Conservation (phyloP, 495 filamentous ascomycete species). For the Gamarada debralockiae region DNA sequence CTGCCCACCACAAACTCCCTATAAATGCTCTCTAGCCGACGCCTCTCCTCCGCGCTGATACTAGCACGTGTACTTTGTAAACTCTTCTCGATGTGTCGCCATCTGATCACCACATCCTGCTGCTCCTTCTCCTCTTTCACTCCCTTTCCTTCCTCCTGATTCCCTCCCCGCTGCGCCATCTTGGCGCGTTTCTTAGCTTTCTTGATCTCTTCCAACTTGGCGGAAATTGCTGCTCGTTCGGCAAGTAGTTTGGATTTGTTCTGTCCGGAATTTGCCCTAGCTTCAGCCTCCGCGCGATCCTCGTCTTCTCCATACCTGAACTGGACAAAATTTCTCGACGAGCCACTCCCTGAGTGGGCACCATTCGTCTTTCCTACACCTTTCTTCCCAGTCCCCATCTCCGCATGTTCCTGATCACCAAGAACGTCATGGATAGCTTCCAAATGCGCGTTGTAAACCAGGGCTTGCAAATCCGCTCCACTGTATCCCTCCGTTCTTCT, state of each 20-base stretch:
- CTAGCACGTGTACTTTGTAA: slow-evolving; percentile 78
- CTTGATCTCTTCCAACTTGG: slow-evolving; percentile 73
- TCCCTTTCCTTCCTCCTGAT: background rate
- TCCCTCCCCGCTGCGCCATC: background rate
- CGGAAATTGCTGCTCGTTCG: slow-evolving; percentile 65
- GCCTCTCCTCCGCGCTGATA: slow-evolving; percentile 71
- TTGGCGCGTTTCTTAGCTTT: slow-evolving; percentile 56
- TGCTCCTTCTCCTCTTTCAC: slow-evolving; percentile 33
- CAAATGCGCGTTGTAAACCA: slow-evolving; percentile 93
- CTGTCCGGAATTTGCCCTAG: slow-evolving; percentile 29
- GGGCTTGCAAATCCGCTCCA: slow-evolving; percentile 90
- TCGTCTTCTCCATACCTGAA: slow-evolving; percentile 73
- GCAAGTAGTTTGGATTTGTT: slow-evolving; percentile 50
- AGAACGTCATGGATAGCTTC: slow-evolving; percentile 95
- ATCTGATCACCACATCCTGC: slow-evolving; percentile 76
- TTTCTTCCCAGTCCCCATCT: slow-evolving; percentile 29
- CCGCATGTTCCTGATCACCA: slow-evolving; percentile 50
- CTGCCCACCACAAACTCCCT: slow-evolving; percentile 85
- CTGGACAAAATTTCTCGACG: slow-evolving; percentile 61
- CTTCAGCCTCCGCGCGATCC: slow-evolving; percentile 37
- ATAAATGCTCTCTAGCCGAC: slow-evolving; percentile 75
- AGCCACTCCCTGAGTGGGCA: slow-evolving; percentile 20
- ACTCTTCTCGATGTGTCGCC: slow-evolving; percentile 79
- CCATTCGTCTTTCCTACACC: slow-evolving; percentile 3
- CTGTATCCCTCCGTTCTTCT: slow-evolving; percentile 83